Evolutionary conservation across 768 basidiomycete genomes (phyloP), one percentile per base, ranked within the genome.

Genomic region (Kwoniella botswanensis): DNA sequence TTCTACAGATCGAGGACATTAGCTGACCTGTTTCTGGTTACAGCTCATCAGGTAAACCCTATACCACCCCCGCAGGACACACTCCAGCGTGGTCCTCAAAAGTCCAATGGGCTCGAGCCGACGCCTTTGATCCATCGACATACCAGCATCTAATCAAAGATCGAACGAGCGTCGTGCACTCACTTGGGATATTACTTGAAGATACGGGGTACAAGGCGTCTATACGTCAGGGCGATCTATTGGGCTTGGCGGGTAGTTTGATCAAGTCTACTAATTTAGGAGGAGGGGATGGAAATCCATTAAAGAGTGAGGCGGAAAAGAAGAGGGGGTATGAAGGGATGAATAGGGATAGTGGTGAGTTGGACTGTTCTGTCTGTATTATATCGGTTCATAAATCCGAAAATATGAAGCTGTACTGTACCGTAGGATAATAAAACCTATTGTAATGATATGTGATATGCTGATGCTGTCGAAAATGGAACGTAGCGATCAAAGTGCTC

Each of bases 181-280:
- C 97, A 1, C 87, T 98, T 21, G 97, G 97, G 56, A 93, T 91
- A 11, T 88, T 99, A 60, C 86, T 98, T 42, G 93, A 95, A 80
- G 89, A 90, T 76, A 86, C 86, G 21, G 86, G 84, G 55, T 99
- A 99, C 86, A 99, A 99, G 84, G 82, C 86, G 46, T 88, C 89
- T 46, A 75, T 98, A 55, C 86, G 86, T 71, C 86, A 73, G 3
- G 89, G 89, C 13, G 86, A 91, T 78, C 58, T 90, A 26, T 75
- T 86, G 17, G 87, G 86, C 12, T 83, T 91, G 65, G 88, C 67
- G 84, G 86, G 65, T 87, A 65, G 76, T 91, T 42, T 76, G 85
- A 29, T 85, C 86, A 68, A 85, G 85, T 61, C 83, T 56, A 66
- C 77, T 42, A 21, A 69, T 44, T 5, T 50, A 1, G n/a, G 85